Evolutionary conservation across 805 yeast genomes (phyloP).

Genomic region (Kregervanrija fluxuum): DNA sequence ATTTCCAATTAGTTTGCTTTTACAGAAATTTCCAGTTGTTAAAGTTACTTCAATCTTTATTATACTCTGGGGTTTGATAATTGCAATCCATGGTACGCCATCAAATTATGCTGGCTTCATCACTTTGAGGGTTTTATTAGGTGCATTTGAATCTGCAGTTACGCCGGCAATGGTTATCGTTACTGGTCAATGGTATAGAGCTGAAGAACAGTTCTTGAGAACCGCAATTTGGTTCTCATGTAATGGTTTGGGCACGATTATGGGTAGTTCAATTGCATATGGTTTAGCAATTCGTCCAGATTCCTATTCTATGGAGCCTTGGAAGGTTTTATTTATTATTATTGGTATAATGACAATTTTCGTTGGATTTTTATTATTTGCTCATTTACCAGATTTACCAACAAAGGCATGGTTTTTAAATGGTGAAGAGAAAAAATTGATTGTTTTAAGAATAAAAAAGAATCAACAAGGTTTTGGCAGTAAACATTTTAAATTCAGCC

Average conservation of each 20-base stretch:
- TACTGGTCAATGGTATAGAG: conserved; percentile 44
- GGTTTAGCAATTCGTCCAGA: conserved; percentile 31
- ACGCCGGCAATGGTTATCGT: conserved; percentile 50
- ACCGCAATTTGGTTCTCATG: conserved; percentile 31
- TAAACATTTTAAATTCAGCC: conserved; percentile 45
- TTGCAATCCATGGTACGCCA: conserved; percentile 38
- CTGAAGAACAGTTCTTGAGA: conserved; percentile 36
- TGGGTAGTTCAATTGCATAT: conserved; percentile 45
- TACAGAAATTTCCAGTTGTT: conserved; percentile 48
- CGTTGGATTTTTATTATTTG: conserved; percentile 35
- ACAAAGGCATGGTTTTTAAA: conserved; percentile 40
- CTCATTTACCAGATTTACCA: conserved; percentile 47
- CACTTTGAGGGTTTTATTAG: conserved; percentile 40
- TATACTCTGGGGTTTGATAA: conserved; percentile 30
- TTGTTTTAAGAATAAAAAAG: conserved; percentile 47
- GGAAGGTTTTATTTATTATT: conserved; percentile 55
- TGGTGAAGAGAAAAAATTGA: conserved; percentile 38
- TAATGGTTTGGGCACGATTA: conserved; percentile 36
- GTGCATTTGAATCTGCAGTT: conserved; percentile 45
- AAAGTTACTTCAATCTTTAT: conserved; percentile 31
- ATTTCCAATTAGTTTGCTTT: conserved; percentile 34
- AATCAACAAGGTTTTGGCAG: conserved; percentile 60
- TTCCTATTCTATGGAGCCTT: conserved; percentile 32
- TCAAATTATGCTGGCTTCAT: conserved; percentile 37
- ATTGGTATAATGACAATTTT: conserved; percentile 52